Conservation (phyloP, 106 monocot species). For the Gastrodia elata region DNA sequence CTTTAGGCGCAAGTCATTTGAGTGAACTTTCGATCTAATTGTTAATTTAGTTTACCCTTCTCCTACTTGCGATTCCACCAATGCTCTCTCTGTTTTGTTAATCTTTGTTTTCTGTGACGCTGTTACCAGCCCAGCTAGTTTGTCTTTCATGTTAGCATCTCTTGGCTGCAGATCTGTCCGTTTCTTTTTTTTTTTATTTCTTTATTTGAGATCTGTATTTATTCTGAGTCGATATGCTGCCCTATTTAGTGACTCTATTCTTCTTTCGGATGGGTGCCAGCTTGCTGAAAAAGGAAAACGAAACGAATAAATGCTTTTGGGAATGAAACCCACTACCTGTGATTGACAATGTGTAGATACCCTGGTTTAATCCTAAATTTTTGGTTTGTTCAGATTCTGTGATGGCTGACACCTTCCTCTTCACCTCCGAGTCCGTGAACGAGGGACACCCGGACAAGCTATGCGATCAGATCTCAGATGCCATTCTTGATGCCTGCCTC, state of each 20-base stretch:
- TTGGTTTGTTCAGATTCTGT: neutral
- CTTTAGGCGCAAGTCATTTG: neutral
- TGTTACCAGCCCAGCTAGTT: neutral
- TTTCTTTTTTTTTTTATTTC: neutral
- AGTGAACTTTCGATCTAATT: neutral
- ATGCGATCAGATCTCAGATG: conserved; percentile 23
- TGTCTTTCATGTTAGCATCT: neutral
- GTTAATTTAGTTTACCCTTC: neutral
- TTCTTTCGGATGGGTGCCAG: too few species aligned
- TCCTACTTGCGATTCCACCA: neutral
- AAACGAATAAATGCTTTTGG: too few species aligned
- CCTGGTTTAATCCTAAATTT: too few species aligned
- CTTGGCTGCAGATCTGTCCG: neutral
- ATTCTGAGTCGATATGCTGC: too few species aligned
- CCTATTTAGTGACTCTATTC: too few species aligned
- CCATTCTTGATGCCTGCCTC: conserved; percentile 21
- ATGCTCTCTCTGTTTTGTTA: neutral
- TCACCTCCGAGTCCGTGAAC: conserved; percentile 24
- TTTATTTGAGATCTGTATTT: neutral
- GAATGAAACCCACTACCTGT: too few species aligned
- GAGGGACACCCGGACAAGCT: conserved; percentile 25
- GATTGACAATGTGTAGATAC: too few species aligned
- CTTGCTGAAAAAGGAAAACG: too few species aligned
- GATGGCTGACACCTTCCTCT: conserved; percentile 25
- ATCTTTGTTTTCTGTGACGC: neutral